Evolutionary conservation across 176 grass and related monocot species (phyloP).

Genomic region (Echinochloa phyllopogon): DNA sequence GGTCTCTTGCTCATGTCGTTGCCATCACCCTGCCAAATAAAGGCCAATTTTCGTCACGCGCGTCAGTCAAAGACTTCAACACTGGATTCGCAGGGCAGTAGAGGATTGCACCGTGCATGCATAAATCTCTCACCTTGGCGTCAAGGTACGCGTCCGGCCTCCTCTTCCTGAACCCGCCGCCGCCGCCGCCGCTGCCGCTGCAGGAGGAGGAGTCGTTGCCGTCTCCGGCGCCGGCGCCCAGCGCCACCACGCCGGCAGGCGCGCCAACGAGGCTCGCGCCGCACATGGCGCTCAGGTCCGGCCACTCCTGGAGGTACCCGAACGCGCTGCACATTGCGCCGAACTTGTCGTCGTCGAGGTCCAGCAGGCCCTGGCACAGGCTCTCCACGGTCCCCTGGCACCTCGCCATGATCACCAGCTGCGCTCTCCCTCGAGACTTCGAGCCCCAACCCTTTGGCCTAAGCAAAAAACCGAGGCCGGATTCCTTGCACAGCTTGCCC

Average conservation of each 20-base stretch:
- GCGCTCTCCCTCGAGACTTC: background rate
- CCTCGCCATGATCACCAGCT: slow-evolving; percentile 51
- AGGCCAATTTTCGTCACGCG: background rate
- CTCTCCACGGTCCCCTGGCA: slow-evolving; percentile 48
- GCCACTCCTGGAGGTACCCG: slow-evolving; percentile 62
- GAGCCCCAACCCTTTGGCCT: background rate
- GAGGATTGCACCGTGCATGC: background rate
- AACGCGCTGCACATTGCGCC: slow-evolving; percentile 57
- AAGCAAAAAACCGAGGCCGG: background rate
- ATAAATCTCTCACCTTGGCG: slow-evolving; percentile 59
- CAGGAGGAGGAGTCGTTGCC: slow-evolving; percentile 30
- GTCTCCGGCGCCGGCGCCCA: slow-evolving; percentile 22
- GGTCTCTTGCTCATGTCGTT: slow-evolving; percentile 31
- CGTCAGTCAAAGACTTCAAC: slow-evolving; percentile 16
- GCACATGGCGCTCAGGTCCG: slow-evolving; percentile 53
- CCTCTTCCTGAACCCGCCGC: slow-evolving; percentile 57
- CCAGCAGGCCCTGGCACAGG: slow-evolving; percentile 58
- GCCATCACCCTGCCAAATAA: slow-evolving; percentile 38
- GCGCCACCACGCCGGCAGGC: background rate
- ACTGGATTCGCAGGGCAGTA: background rate
- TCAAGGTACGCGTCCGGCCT: slow-evolving; percentile 43
- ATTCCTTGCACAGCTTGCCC: background rate
- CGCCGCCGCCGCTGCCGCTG: slow-evolving; percentile 12
- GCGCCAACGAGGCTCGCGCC: slow-evolving; percentile 28
- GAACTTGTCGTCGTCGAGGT: slow-evolving; percentile 55